phyloP scores from a whole-genome alignment of 192 early-diverging fungal genomes.

The Phlyctochytrium bullatum region DNA sequence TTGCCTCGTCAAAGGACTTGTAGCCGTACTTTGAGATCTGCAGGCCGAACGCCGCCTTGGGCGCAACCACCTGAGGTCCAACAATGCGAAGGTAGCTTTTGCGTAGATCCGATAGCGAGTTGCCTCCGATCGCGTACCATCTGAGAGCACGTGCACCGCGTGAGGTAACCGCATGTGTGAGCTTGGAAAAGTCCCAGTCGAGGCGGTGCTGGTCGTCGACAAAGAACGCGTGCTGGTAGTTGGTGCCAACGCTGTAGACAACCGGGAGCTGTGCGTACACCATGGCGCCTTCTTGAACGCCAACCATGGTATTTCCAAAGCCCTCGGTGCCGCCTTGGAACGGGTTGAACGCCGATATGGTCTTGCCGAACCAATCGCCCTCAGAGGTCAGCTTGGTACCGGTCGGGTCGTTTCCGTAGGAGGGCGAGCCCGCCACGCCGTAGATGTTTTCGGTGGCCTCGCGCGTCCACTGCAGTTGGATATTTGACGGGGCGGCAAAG shows the following conservation, averaged over 20 bases:
- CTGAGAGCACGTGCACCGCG: constrained; percentile 9
- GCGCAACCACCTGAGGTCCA: constrained; percentile 3
- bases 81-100: constrained; percentile 15
- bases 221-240: constrained; percentile 14
- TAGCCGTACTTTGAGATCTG: constrained; percentile 14
- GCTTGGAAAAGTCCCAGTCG: constrained; percentile 16
- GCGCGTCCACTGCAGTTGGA: not conserved
- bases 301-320: not conserved
- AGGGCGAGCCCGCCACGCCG: not conserved
- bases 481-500: not conserved
- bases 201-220: constrained; percentile 16
- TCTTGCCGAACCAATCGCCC: constrained; percentile 10
- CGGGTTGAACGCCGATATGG: not conserved
- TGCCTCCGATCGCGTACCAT: constrained; percentile 16
- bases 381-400: not conserved
- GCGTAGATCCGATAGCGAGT: constrained; percentile 3
- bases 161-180: not conserved
- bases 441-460: not conserved
- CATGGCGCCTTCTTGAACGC: not conserved
- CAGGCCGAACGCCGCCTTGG: constrained; percentile 15
- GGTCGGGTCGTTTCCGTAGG: not conserved
- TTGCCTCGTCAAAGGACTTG: constrained; percentile 6
- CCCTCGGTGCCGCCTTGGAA: constrained; percentile 17
- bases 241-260: constrained; percentile 9
- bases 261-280: constrained; percentile 11